Conservation (phyloP, 1,139 yeast genomes). For the Citeromyces hawaiiensis region DNA sequence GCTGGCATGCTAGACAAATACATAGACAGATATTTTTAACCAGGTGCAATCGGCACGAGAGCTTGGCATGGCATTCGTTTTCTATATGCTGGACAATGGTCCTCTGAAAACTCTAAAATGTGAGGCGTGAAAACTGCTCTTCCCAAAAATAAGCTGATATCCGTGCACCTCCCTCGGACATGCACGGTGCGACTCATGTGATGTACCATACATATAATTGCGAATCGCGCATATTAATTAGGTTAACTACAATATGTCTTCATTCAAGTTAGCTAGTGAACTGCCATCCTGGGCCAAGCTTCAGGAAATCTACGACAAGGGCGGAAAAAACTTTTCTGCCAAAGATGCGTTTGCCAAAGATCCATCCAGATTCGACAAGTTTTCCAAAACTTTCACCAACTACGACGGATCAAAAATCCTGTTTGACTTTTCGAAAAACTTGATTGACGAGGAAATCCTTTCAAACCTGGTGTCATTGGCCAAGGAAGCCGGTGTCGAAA, state of each 20-base stretch:
- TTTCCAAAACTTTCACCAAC: constrained; percentile 65
- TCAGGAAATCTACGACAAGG: constrained; percentile 51
- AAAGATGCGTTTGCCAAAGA: constrained; percentile 68
- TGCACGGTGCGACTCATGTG: neutral
- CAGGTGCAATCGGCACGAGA: no score
- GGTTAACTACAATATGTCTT: neutral
- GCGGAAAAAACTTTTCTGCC: constrained; percentile 60
- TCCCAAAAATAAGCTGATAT: no score
- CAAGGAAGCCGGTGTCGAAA: constrained; percentile 78
- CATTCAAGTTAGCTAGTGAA: constrained; percentile 30
- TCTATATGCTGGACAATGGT: no score
- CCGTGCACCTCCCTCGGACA: neutral
- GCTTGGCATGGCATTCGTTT: no score
- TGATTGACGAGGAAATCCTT: constrained; percentile 75
- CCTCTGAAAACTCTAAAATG: no score
- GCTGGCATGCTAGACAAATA: no score
- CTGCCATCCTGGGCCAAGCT: constrained; percentile 78
- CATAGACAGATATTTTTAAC: no score
- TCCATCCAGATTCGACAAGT: constrained; percentile 60
- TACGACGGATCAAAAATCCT: constrained; percentile 78
- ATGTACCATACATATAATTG: neutral
- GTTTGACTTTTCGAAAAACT: constrained; percentile 91
- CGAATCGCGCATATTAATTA: neutral
- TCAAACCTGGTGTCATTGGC: constrained; percentile 62
- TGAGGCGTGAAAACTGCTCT: no score